Evolutionary conservation across 2,329 filamentous ascomycete genomes (phyloP), one percentile per base, ranked within the genome.

Genomic region (Neocatenulostroma microsporum): DNA sequence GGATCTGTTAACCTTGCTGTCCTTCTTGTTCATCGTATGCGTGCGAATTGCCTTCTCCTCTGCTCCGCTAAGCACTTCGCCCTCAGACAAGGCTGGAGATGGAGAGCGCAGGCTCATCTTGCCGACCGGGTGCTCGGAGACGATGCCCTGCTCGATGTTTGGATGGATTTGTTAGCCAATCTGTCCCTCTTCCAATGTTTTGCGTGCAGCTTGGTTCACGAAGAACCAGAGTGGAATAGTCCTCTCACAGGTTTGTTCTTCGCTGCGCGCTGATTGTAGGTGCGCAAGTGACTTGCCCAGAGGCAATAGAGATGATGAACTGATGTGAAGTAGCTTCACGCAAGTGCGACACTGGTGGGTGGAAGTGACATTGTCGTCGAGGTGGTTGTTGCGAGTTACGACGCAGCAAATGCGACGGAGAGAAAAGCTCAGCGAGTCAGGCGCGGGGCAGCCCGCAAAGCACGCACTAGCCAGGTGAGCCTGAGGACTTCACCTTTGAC

Each of bases 1-100:
- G 74, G 73, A 78, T 77, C 82, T 83, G 85, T 94, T 84, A 94
- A 94, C 80, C 76, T 74, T 79, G 76, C 70, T 80, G 81, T 78
- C 74, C 75, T 80, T 77, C 73, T 75, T 67, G 64, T 73, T 74
- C 73, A 74, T 71, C 73, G 50, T 46, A 40, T 80, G 77, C 80
- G 82, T 70, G 66, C 65, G 81, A 84, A 82, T 84, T 91, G 85
- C 84, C 85, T 91, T 91, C 67, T 76, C 72, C 67, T 76, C 73
- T 72, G 71, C 73, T 65, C 73, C 72, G 67, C 76, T 76, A 47
- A 42, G 45, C 64, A 89, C 86, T 71, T 93, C 86, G 67, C 86
- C 85, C 67, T 93, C 84, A 64, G 83, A 85, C 68, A 80, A 85
- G 51, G 83, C 84, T 67, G 80, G 85, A 53, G 73, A 70, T 46